Base-by-base conservation (phyloP, 176 grass and related monocot species). In the Carex myosuroides region DNA sequence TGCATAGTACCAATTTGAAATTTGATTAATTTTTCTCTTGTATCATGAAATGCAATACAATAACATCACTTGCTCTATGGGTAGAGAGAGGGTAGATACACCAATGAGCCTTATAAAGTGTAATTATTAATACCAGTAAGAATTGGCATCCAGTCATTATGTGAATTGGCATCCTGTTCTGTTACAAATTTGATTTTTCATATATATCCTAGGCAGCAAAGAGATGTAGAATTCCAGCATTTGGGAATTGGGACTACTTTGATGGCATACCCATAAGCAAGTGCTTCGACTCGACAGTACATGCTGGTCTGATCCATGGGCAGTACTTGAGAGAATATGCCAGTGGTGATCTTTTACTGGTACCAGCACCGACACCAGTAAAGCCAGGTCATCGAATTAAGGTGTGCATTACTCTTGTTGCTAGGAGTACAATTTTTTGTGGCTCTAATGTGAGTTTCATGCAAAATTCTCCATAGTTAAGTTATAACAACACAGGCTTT, bases 191-290 rank as follows among this genome's bases (percentile, higher is more conserved):
- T 68, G 1, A 37, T 7, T 70, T 44, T 57, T 18, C 14, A 57
- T 57, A 57, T 57, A 50, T 46, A 10, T 30, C 12, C 1, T 71
- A 75, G 71, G 12, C 46, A 44, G 52, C 59, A 22, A 81, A 63
- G 59, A 81, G 32, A 13, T 81, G 79, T 13, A 81, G 37, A 81
- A 44, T 81, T 44, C 79, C 79, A 63, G 79, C 79, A 81, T 81
- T 81, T 62, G 79, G 79, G 4, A 62, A 81, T n/a, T 81, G 79
- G 79, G 33, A 81, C 79, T 81, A 32, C 8, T 81, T 63, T 8
- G 79, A 81, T 17, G 56, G 22, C 30, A 24, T 81, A 21, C 79
- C 79, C 54, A 81, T 81, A 81, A 62, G 30, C 30, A 81, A 81
- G 79, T 81, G 20, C 53, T 81, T 81, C 32, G 79, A 81, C 18